These are phyloP conservation scores for Colletotrichum chlorophyti DNA, from an alignment of 2,329 filamentous ascomycete genomes.

Conservation along the genomic window DNA sequence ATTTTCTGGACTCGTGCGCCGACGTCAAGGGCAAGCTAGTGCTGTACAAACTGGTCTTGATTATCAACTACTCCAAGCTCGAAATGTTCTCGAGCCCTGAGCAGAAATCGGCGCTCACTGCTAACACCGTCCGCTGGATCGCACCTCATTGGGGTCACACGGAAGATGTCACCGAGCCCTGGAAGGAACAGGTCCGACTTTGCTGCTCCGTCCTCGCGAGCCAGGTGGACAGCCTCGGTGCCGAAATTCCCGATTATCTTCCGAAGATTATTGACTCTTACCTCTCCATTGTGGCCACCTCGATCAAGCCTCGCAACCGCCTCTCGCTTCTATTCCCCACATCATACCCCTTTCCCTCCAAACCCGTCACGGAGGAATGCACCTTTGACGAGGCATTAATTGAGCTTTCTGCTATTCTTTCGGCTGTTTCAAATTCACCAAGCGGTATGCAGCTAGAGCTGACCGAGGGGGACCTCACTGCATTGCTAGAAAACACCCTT, in stretches of 20 bases:
- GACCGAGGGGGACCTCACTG: conserved; percentile 75
- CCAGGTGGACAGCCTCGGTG: conserved; percentile 78
- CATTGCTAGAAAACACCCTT: conserved; percentile 79
- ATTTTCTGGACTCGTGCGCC: conserved; percentile 91
- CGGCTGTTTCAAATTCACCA: conserved; percentile 78
- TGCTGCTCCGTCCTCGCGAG: conserved; percentile 93
- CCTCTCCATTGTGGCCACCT: conserved; percentile 70
- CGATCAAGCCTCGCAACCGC: conserved; percentile 62
- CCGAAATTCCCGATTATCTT: conserved; percentile 87
- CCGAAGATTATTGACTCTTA: conserved; percentile 93
- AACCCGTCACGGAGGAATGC: conserved; percentile 65
- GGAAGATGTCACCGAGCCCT: conserved; percentile 78
- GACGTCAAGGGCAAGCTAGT: conserved; percentile 89
- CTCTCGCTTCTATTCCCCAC: conserved; percentile 91
- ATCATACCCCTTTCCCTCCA: conserved; percentile 85
- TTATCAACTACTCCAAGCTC: conserved; percentile 88
- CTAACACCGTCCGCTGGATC: conserved; percentile 89
- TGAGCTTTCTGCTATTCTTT: conserved; percentile 87
- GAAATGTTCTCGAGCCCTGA: conserved; percentile 82
- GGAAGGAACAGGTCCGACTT: conserved; percentile 89
- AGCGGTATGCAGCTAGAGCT: conserved; percentile 79
- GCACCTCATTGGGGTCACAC: conserved; percentile 89
- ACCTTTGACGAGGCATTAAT: conserved; percentile 85
- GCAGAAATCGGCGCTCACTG: conserved; percentile 74
- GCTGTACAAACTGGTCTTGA: conserved; percentile 88